Base-by-base conservation (phyloP, 306 rosid genomes). In the Pyrus bretschneideri region DNA sequence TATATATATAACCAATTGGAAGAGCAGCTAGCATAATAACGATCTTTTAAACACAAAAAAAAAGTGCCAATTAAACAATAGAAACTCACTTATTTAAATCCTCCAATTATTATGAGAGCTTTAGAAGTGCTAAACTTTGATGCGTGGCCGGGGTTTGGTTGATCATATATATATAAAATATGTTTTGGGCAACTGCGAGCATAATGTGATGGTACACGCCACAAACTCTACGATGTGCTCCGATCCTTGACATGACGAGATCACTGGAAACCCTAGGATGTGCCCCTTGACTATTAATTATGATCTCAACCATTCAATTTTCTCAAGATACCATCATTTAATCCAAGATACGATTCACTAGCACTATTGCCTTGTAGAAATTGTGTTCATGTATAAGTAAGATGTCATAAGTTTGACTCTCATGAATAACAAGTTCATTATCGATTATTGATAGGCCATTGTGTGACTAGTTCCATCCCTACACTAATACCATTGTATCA, bases 161-260 rank as follows among this genome's bases (percentile, higher is more conserved):
- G 42, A 23, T 54, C 25, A 19, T 38, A 46, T 46, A 15, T 4
- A 4, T 13, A 61, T 8, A 18, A n/a, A 45, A 61, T 11, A 11
- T 44, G 15, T 83, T 86, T 70, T 74, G 79, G 82, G 59, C 73
- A 65, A 64, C 46, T 44, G 70, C 80, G 59, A 80, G 86, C 88
- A 76, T 59, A 21, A 35, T 70, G 45, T 49, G 17, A 49, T 69
- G 40, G 71, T 62, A 11, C 40, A 54, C 65, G 63, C 51, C 19
- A 70, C 65, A 78, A 61, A 71, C n/a, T 15, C 9, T 14, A 71
- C 18, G 49, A 79, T 54, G 42, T 72, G 67, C 30, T 49, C 38
- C 17, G 38, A 35, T 35, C 38, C 38, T 0, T 40, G 6, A 71
- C 58, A 35, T 58, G 73, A 14, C 15, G 54, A 15, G 54, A 49